A percentile compares a stretch with the other conserved stretches of the same genome.
phyloP scores from a whole-genome alignment of 2,329 filamentous ascomycete genomes.

The Trichoderma aggressivum region DNA sequence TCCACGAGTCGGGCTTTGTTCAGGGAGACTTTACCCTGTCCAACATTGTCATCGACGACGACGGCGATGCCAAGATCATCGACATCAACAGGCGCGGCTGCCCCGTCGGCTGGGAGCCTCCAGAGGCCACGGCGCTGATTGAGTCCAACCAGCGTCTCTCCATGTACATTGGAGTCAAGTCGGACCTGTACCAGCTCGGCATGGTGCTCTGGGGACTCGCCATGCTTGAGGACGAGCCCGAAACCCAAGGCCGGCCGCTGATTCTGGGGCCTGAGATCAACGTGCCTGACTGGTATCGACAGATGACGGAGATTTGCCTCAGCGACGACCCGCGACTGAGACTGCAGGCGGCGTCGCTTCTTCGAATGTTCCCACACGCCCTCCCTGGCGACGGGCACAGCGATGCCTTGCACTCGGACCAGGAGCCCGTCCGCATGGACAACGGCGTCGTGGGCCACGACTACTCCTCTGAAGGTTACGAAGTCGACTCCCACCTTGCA shows the following conservation, averaged over 20 bases:
- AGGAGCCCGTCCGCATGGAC: conserved; percentile 39
- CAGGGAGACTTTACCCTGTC: conserved; percentile 97
- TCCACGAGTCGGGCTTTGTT: conserved; percentile 94
- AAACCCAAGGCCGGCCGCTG: conserved; percentile 70
- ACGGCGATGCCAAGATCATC: conserved; percentile 90
- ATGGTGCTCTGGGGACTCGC: conserved; percentile 97
- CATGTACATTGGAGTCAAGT: conserved; percentile 98
- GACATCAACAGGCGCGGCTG: conserved; percentile 98
- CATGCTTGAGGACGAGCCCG: conserved; percentile 84
- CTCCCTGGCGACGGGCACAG: conserved; percentile 19
- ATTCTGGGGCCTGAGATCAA: conserved; percentile 54
- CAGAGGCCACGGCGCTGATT: conserved; percentile 81
- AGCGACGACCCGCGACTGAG: conserved; percentile 69
- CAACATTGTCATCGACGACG: conserved; percentile 87
- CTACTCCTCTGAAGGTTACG: conserved; percentile 37
- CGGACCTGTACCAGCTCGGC: conserved; percentile 89
- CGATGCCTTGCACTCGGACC: conserved; percentile 22
- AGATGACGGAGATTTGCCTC: conserved; percentile 73
- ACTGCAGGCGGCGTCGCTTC: conserved; percentile 67
- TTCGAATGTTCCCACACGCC: conserved; percentile 61
- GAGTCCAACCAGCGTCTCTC: conserved; percentile 85
- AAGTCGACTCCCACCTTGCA: conserved; percentile 33
- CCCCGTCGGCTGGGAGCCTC: conserved; percentile 95
- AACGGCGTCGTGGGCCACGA: conserved; percentile 40
- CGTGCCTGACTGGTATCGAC: conserved; percentile 75